Evolutionary conservation across 148 eudicot genomes (phyloP), one percentile per base, ranked within the genome.

Genomic region (Selenicereus undatus): DNA sequence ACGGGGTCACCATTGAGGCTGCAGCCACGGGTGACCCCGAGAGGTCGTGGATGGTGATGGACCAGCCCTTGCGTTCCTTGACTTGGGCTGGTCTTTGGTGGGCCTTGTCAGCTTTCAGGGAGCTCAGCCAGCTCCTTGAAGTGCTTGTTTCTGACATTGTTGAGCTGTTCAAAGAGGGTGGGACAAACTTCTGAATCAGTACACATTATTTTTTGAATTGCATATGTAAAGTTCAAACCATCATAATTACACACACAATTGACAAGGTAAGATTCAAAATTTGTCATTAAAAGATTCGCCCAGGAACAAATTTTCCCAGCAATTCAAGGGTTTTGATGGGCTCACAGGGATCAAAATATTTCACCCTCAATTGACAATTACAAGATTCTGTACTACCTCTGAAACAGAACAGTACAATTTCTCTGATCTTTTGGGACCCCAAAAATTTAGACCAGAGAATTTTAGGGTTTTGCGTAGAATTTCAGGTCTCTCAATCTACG

Each of bases 1-100:
- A 95, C 0, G 99, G 98, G 54, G 98, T 95, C 7, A 92, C 97
- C 97, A 95, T 93, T 2, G 98, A 95, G 0, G 98, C 98, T 0
- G 90, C 87, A 0, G 98, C 98, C 0, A 95, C 97, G 0, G 97
- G 94, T 4, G 97, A 93, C 0, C 98, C 98, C 18, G 93, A 91
- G 26, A 95, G 91, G 80, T 95, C 98, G 74, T 95, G 98, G 88
- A 95, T 85, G 0, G 91, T 95, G 22, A 95, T 75, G 39, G 93
- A 92, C 98, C 98, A 95, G 3, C 98, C 98, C 76, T 95, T 95
- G 70, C 98, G 84, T 83, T 93, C 98, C 43, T 92, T 90, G 0
- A 51, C 35, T 10, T 78, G 81, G 79, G 68, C 17, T 29, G 12
- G 62, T 36, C 22, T 14, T 18, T 76, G 68, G 48, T 76, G 24